phyloP scores from a whole-genome alignment of 495 filamentous ascomycete species.

The Penicillium arizonense region DNA sequence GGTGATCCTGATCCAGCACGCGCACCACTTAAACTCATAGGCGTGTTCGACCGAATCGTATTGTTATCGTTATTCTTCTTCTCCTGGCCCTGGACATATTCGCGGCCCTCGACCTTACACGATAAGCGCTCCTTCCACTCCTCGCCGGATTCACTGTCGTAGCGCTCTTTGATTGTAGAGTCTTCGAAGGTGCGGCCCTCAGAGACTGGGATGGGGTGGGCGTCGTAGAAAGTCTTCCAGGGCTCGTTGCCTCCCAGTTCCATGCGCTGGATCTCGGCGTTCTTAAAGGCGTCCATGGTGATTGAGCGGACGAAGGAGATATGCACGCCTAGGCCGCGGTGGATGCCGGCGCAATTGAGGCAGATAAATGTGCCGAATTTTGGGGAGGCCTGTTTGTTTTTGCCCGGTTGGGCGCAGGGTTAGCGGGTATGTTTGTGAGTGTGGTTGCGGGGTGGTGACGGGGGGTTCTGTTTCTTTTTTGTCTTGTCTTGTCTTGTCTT shows the following conservation, averaged over 20 bases:
- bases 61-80: conserved; percentile 27
- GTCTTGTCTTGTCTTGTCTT: background rate
- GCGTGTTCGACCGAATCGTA: conserved; percentile 34
- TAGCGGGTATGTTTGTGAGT: conserved; percentile 4
- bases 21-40: conserved; percentile 23
- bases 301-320: conserved; percentile 96
- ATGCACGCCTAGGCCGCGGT: conserved; percentile 93
- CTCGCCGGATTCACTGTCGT: conserved; percentile 82
- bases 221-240: conserved; percentile 83
- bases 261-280: conserved; percentile 82
- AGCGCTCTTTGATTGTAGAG: conserved; percentile 75
- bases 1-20: conserved; percentile 34
- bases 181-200: conserved; percentile 66
- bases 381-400: conserved; percentile 54
- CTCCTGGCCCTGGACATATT: conserved; percentile 70
- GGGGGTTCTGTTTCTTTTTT: background rate
- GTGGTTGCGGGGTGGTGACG: background rate
- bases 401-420: background rate
- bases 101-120: conserved; percentile 78
- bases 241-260: conserved; percentile 77
- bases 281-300: conserved; percentile 97
- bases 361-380: conserved; percentile 94
- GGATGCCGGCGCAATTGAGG: conserved; percentile 90
- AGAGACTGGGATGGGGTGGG: conserved; percentile 60
- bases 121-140: conserved; percentile 92